Evolutionary conservation across 805 yeast genomes (phyloP).

Genomic region (Yamadazyma philogaea): DNA sequence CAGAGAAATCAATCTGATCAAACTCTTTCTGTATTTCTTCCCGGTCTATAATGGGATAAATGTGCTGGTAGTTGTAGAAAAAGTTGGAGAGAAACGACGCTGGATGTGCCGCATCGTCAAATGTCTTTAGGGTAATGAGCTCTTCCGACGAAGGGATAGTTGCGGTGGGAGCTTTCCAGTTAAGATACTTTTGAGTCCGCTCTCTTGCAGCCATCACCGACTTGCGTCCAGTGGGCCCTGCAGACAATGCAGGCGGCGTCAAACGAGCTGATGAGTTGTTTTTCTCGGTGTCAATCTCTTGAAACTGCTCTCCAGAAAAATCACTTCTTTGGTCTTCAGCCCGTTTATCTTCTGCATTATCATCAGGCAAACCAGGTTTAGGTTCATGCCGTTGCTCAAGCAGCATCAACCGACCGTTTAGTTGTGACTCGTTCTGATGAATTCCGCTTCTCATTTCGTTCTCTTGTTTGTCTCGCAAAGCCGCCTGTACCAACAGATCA

Average conservation of each 20-base stretch:
- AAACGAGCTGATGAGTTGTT: background rate
- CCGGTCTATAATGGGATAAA: constrained; percentile 35
- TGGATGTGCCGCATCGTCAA: constrained; percentile 25
- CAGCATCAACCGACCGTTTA: no score
- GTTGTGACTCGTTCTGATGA: background rate
- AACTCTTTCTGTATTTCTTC: constrained; percentile 20
- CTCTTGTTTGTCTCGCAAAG: constrained; percentile 3
- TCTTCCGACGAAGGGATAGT: constrained; percentile 22
- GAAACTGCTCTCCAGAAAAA: constrained; percentile 1
- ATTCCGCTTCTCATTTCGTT: background rate
- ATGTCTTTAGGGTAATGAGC: constrained; percentile 33
- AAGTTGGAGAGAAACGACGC: constrained; percentile 30
- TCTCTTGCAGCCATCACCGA: background rate
- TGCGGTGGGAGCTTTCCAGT: background rate
- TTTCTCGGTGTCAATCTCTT: background rate
- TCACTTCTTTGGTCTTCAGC: no score
- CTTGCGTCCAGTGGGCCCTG: background rate
- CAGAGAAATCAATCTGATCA: constrained; percentile 26
- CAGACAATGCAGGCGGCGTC: background rate
- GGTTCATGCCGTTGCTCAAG: no score
- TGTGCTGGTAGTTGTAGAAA: constrained; percentile 35
- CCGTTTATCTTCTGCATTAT: no score
- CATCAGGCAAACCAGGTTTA: no score
- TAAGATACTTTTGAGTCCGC: background rate
- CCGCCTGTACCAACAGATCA: constrained; percentile 10